A percentile compares a stretch with the other conserved stretches of the same genome.
These are phyloP conservation scores for Scenedesmus sp. DNA, from an alignment of 163 green algal species.

Conservation along the genomic window DNA sequence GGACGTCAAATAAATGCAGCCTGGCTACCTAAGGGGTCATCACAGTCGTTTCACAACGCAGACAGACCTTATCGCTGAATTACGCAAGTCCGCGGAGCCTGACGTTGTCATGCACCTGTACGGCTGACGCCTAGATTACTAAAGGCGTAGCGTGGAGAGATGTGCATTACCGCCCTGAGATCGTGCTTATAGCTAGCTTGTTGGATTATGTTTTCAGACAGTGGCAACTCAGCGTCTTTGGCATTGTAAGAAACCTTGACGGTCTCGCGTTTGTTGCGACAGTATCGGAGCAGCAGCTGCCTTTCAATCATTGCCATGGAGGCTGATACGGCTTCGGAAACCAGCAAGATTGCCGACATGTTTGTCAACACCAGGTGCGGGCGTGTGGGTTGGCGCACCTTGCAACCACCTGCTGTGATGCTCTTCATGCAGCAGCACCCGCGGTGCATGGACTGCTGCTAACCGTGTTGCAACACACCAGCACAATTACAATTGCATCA, in stretches of 20 bases:
- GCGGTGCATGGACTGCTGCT: too few species aligned
- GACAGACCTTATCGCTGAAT: background rate
- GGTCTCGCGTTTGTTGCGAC: background rate
- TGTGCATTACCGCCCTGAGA: too few species aligned
- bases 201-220: too few species aligned
- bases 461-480: too few species aligned
- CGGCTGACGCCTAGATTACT: background rate
- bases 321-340: background rate
- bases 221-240: too few species aligned
- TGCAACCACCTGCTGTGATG: background rate
- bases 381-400: background rate
- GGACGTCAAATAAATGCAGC: too few species aligned
- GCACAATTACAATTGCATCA: background rate
- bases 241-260: too few species aligned
- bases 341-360: background rate
- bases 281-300: background rate
- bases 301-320: background rate
- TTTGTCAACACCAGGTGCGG: background rate
- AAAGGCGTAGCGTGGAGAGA: background rate
- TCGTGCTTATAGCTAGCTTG: too few species aligned
- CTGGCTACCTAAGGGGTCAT: too few species aligned
- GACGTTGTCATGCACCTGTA: background rate
- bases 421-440: background rate
- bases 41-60: background rate
- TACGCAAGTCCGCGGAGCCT: background rate